phyloP scores from a whole-genome alignment of 345 rosid species.

The Jatropha curcas region DNA sequence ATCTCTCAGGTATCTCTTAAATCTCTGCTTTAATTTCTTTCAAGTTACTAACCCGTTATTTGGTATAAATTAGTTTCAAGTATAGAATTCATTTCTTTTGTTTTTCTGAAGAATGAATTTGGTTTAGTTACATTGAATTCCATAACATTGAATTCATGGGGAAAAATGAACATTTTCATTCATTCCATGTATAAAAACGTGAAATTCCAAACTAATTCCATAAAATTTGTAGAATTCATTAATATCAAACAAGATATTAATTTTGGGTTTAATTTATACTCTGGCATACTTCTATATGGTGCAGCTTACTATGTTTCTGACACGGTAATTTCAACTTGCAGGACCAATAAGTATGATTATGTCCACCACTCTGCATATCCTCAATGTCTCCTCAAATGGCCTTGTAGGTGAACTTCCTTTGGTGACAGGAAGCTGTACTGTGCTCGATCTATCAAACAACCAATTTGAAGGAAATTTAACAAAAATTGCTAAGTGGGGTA shows the following conservation, averaged over 20 bases:
- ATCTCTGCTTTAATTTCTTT: slow-evolving; percentile 18
- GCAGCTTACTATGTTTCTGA: slow-evolving; percentile 20
- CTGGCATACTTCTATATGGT: slow-evolving; percentile 1
- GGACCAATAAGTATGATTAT: slow-evolving; percentile 74
- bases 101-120: no score
- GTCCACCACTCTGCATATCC: slow-evolving; percentile 69
- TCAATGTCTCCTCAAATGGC: slow-evolving; percentile 78
- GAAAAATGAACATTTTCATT: no score
- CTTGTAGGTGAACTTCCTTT: slow-evolving; percentile 85
- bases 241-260: no score
- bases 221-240: no score
- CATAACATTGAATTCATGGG: no score
- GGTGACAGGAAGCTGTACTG: slow-evolving; percentile 72
- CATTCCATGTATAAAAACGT: no score
- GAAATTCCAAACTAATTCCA: no score
- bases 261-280: background rate
- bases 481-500: slow-evolving; percentile 74
- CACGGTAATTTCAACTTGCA: slow-evolving; percentile 40
- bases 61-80: no score
- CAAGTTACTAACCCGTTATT: no score
- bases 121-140: no score
- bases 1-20: slow-evolving; percentile 71
- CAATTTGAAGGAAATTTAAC: slow-evolving; percentile 78
- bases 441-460: slow-evolving; percentile 89
- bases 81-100: no score